phyloP scores from a whole-genome alignment of 495 filamentous ascomycete genomes.

The Clohesyomyces aquaticus region DNA sequence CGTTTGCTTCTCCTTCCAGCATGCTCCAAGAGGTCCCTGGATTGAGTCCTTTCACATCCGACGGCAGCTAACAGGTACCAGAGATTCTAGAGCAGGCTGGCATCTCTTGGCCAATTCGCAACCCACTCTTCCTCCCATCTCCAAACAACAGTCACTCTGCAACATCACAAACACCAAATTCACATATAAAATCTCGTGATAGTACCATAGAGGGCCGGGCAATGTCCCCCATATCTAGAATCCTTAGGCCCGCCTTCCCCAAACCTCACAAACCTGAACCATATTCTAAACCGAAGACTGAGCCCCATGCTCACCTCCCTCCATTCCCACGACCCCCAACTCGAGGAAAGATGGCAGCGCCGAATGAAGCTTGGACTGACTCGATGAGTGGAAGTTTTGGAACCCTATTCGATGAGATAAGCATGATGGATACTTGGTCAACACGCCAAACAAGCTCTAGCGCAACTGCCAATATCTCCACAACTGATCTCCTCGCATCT shows the following conservation, averaged over 20 bases:
- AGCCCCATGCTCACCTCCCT: conserved; percentile 18
- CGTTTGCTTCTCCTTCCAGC: conserved; percentile 82
- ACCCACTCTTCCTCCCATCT: conserved; percentile 63
- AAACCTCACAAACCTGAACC: conserved; percentile 23
- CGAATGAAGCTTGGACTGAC: background rate
- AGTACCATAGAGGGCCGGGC: background rate
- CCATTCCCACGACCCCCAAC: conserved; percentile 10
- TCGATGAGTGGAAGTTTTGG: background rate
- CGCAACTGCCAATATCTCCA: conserved; percentile 18
- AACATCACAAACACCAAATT: background rate
- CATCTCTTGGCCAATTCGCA: conserved; percentile 79
- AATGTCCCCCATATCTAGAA: conserved; percentile 45
- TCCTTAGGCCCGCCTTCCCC: background rate
- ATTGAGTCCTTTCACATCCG: conserved; percentile 26
- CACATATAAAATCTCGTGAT: conserved; percentile 2
- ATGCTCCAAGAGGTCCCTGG: conserved; percentile 72
- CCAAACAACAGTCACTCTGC: background rate
- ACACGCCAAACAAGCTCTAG: conserved; percentile 8
- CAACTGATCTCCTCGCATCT: conserved; percentile 24
- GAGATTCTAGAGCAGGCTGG: conserved; percentile 73
- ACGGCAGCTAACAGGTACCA: conserved; percentile 40
- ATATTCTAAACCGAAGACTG: conserved; percentile 16
- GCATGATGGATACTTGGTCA: conserved; percentile 26
- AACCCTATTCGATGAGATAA: conserved; percentile 23
- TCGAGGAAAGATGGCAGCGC: background rate